Evolutionary conservation across 495 filamentous ascomycete species (phyloP).

Genomic region (Entonaema liquescens): DNA sequence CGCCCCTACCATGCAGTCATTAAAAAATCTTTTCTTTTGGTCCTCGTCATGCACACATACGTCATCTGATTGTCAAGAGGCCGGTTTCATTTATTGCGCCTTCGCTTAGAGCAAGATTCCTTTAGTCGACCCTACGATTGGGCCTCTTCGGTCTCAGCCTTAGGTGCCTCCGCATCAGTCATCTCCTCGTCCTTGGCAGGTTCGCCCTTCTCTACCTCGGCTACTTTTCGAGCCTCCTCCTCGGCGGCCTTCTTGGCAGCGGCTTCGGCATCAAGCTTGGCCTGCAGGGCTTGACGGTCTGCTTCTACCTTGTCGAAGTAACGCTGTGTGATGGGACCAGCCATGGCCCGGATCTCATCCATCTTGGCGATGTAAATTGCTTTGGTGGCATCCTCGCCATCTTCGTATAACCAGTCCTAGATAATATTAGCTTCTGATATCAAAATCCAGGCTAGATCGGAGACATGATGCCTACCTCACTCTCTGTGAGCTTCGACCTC

Average conservation of each 20-base stretch:
- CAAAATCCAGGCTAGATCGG: background rate
- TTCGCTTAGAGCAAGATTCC: constrained; percentile 8
- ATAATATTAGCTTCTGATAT: constrained; percentile 26
- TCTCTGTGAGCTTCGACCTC: constrained; percentile 76
- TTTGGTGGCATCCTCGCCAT: constrained; percentile 95
- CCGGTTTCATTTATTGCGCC: background rate
- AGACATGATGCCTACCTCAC: constrained; percentile 73
- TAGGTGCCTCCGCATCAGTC: constrained; percentile 62
- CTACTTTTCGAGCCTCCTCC: constrained; percentile 64
- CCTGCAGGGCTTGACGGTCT: constrained; percentile 79
- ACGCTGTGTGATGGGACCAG: constrained; percentile 91
- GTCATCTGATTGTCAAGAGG: background rate
- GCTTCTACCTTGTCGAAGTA: constrained; percentile 94
- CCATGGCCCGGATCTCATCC: constrained; percentile 91
- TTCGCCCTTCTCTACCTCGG: constrained; percentile 55
- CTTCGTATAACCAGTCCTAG: constrained; percentile 98
- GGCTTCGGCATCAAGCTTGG: constrained; percentile 81
- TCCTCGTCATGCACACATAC: constrained; percentile 18
- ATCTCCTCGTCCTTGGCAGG: constrained; percentile 63
- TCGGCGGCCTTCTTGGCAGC: constrained; percentile 81
- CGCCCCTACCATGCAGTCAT: constrained; percentile 34
- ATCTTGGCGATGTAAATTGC: constrained; percentile 91
- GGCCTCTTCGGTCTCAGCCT: constrained; percentile 53
- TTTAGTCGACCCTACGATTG: constrained; percentile 40
- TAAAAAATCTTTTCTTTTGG: constrained; percentile 22